Base-by-base conservation (phyloP, 192 early-diverging fungal genomes). In the Martensiomyces pterosporus region DNA sequence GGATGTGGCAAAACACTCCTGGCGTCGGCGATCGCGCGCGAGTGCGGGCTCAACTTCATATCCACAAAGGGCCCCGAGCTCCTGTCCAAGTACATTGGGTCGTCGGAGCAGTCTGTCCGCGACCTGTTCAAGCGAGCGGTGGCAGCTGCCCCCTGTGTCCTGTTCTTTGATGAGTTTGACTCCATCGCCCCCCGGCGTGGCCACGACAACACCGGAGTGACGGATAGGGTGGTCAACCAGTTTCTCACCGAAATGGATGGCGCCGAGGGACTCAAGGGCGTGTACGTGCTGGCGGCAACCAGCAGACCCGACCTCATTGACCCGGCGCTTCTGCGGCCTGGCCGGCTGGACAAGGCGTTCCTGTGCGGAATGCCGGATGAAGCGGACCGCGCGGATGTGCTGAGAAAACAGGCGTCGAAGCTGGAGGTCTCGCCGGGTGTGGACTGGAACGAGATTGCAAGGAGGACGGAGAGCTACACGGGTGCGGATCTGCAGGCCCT, bases 111-210 rank as follows among this genome's bases (percentile, higher is more conserved):
- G 54, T 80, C 86, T 0, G 94, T 92, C 29, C 81, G 96, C 23
- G 93, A 97, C 56, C 66, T 99, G 26, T 99, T 99, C 70, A 88
- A 92, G 47, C 80, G 94, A 13, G 96, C 96, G 4, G 82, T 85
- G 51, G 89, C 91, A 1, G 94, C 94, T 4, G 86, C 84, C 44
- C 96, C 96, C 10, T 99, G 96, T 47, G 86, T 94, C 4, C 57
- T 97, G 39, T 99, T 99, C 57, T 99, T 99, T 75, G 96, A 99
- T 57, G 96, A 99, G 70, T 94, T 99, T 76, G 96, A 99, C 54
- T 79, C 89, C 26, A 92, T 99, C 71, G 96, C 96, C 0, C 96
- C 96, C 24, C 78, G 92, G 24, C 81, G 93, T 62, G 96, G 96
- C n/a, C 90, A 92, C 34, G 96, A 99, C 55, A 97, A 93, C 60